Evolutionary conservation across 371 early-diverging fungal genomes (phyloP), one percentile per base, ranked within the genome.

Genomic region (Batrachochytrium dendrobatidis): DNA sequence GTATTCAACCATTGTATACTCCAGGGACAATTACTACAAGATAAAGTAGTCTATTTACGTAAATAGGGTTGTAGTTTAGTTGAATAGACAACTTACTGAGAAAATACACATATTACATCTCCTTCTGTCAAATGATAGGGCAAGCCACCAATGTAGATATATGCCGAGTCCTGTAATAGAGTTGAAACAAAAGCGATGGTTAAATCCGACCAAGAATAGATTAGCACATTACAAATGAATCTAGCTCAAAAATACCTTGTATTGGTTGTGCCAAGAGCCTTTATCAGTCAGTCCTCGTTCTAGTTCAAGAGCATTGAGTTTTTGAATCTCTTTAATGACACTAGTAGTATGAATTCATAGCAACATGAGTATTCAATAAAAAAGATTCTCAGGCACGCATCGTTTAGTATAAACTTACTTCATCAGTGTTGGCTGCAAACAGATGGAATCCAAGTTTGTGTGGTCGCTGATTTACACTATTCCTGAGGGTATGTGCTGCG

Each of bases 181-280:
- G n/a, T n/a, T n/a, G n/a, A n/a, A n/a, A n/a, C n/a, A n/a, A n/a
- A n/a, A n/a, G n/a, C n/a, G n/a, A n/a, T n/a, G n/a, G n/a, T n/a
- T n/a, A n/a, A n/a, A n/a, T n/a, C n/a, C n/a, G n/a, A n/a, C n/a
- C n/a, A n/a, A n/a, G n/a, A n/a, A n/a, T n/a, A n/a, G n/a, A n/a
- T n/a, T n/a, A n/a, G n/a, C n/a, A n/a, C n/a, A n/a, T n/a, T n/a
- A n/a, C n/a, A n/a, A n/a, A n/a, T n/a, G n/a, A n/a, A n/a, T n/a
- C n/a, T n/a, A n/a, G n/a, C n/a, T n/a, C 4, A 7, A n/a, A 20
- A 55, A 15, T 58, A 69, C 71, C 50, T 80, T 85, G 72, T 90
- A 94, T 59, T 91, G 87, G 34, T 82, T 86, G 71, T 95, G 96
- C 95, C 95, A 95, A 18, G 90, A 89, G n/a, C 69, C 75, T n/a